Percentiles rank a stretch among this genome's conserved stretches.
Conservation (phyloP, 768 basidiomycete species). For the Russula foetens region DNA sequence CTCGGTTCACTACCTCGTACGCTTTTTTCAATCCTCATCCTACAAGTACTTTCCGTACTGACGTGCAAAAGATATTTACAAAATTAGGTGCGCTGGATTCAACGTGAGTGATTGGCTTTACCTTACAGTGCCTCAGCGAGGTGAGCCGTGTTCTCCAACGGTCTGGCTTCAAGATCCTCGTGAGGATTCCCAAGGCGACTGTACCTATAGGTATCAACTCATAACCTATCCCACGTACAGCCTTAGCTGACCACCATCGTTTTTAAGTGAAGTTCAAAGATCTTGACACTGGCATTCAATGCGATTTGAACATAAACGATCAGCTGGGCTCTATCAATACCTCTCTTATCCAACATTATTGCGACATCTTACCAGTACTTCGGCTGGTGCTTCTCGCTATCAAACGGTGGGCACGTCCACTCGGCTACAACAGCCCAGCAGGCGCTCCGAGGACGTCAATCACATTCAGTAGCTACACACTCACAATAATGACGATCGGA, state of each 20-base stretch:
- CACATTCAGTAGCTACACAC: slow-evolving; percentile 55
- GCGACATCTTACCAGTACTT: slow-evolving; percentile 36
- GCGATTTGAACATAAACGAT: slow-evolving; percentile 59
- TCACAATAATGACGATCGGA: slow-evolving; percentile 52
- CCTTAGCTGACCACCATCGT: slow-evolving; percentile 2
- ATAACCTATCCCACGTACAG: not conserved
- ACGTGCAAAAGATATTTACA: slow-evolving; percentile 25
- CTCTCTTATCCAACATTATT: slow-evolving; percentile 43
- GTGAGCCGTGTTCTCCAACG: slow-evolving; percentile 27
- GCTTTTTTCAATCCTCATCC: not conserved
- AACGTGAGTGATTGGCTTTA: no score
- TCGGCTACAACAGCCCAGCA: slow-evolving; percentile 42
- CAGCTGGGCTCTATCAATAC: slow-evolving; percentile 49
- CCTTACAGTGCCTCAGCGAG: slow-evolving; percentile 21
- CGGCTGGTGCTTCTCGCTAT: slow-evolving; percentile 38
- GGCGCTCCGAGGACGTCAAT: slow-evolving; percentile 11
- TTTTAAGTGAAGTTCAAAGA: slow-evolving; percentile 47
- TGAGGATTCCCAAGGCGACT: slow-evolving; percentile 23
- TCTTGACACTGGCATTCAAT: slow-evolving; percentile 31
- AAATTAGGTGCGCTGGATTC: slow-evolving; percentile 23
- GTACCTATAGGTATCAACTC: slow-evolving; percentile 32
- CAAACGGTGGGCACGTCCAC: slow-evolving; percentile 53
- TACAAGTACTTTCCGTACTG: not conserved
- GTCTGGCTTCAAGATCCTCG: slow-evolving; percentile 27
- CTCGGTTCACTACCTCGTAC: slow-evolving; percentile 27